Conservation (phyloP, 805 yeast species). For the Nakazawaea populi region DNA sequence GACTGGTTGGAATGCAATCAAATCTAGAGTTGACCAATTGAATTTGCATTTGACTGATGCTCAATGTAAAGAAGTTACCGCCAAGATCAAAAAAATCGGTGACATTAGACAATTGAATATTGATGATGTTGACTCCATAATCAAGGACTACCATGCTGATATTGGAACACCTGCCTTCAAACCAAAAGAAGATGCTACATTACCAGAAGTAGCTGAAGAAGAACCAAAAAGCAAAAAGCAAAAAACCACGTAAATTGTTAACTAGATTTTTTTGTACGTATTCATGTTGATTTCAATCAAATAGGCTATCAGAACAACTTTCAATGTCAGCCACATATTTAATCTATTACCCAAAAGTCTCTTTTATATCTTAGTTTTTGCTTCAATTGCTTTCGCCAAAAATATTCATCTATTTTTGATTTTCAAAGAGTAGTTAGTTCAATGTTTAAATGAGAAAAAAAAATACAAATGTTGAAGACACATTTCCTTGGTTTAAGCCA, state of each 20-base stretch:
- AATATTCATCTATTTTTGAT: background rate
- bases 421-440: too few relatives aligned
- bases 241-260: conserved; percentile 6
- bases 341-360: too few relatives aligned
- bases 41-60: conserved; percentile 85
- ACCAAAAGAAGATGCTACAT: background rate
- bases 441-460: too few relatives aligned
- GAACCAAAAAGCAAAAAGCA: conserved; percentile 9
- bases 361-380: too few relatives aligned
- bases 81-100: conserved; percentile 88
- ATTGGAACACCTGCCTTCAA: conserved; percentile 42
- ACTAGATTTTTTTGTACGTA: too few relatives aligned
- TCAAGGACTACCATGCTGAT: conserved; percentile 87
- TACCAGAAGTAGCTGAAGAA: conserved; percentile 7
- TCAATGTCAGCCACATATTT: too few relatives aligned
- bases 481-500: too few relatives aligned
- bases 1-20: conserved; percentile 99
- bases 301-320: too few relatives aligned
- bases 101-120: conserved; percentile 91
- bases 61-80: conserved; percentile 92
- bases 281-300: background rate
- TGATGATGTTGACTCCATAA: conserved; percentile 96
- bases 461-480: too few relatives aligned
- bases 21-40: conserved; percentile 95
- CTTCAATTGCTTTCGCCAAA: background rate